Percentiles rank a stretch among this genome's conserved stretches.
Conservation (phyloP, 805 yeast genomes). For the Cephaloascus albidus region DNA sequence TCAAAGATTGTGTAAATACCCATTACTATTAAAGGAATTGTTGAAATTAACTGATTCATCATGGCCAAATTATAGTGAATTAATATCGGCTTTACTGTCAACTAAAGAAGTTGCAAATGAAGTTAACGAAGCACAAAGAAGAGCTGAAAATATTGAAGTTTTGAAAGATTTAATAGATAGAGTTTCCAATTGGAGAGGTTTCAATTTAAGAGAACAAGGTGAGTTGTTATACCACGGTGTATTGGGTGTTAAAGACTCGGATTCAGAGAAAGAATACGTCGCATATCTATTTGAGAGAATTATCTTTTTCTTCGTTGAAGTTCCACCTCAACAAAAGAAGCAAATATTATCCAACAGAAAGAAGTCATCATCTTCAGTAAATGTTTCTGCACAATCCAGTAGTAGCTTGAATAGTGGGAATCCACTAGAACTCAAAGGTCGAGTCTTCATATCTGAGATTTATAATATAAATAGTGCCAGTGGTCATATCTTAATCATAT, state of each 20-base stretch:
- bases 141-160: constrained; percentile 74
- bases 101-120: constrained; percentile 78
- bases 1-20: constrained; percentile 94
- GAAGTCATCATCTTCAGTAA: constrained; percentile 36
- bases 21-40: constrained; percentile 69
- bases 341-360: constrained; percentile 44
- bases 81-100: constrained; percentile 59
- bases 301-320: constrained; percentile 37
- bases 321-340: constrained; percentile 22
- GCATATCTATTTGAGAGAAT: constrained; percentile 77
- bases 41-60: constrained; percentile 48
- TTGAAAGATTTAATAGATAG: constrained; percentile 61
- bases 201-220: constrained; percentile 71
- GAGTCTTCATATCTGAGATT: constrained; percentile 68
- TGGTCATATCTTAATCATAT: constrained; percentile 55
- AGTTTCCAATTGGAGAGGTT: constrained; percentile 90
- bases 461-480: constrained; percentile 26
- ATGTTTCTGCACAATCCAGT: constrained; percentile 11
- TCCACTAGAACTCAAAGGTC: constrained; percentile 54
- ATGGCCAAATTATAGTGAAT: constrained; percentile 54
- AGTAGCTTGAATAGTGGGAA: not conserved
- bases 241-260: constrained; percentile 60
- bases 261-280: constrained; percentile 77
- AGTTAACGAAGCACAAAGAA: constrained; percentile 90
- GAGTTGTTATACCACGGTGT: constrained; percentile 69